Conservation (phyloP, 352 stramenopile species). For the Globisporangium nagaii region DNA sequence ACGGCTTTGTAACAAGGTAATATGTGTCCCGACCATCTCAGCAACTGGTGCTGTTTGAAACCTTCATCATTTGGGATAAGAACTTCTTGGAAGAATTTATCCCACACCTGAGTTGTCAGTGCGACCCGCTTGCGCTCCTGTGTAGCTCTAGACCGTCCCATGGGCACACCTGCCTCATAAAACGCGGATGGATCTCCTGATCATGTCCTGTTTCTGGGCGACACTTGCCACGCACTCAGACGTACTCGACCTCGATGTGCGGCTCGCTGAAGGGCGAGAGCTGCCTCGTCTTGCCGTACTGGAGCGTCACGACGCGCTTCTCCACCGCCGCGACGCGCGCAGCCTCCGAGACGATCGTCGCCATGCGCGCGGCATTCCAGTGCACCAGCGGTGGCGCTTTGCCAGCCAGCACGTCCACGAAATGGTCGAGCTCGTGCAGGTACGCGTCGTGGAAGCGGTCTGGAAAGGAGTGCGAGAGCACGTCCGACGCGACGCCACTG, state of each 20-base stretch:
- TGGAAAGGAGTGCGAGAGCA: conserved; percentile 82
- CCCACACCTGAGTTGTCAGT: conserved; percentile 29
- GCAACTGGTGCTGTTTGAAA: too few species aligned
- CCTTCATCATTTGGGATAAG: conserved; percentile 39
- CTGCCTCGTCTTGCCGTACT: conserved; percentile 47
- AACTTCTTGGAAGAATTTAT: conserved; percentile 39
- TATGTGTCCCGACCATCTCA: conserved; percentile 28
- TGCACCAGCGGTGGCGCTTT: conserved; percentile 33
- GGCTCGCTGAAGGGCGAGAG: conserved; percentile 33
- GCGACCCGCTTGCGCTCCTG: too few species aligned
- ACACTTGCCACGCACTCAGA: too few species aligned
- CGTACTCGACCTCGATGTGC: conserved; percentile 48
- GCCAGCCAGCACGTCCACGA: conserved; percentile 50
- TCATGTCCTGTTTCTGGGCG: too few species aligned
- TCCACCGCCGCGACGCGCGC: conserved; percentile 55
- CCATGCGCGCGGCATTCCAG: conserved; percentile 70
- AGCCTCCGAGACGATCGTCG: conserved; percentile 68
- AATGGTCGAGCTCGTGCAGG: conserved; percentile 78
- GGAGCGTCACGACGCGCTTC: conserved; percentile 60
- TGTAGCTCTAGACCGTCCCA: too few species aligned
- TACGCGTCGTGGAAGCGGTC: conserved; percentile 87
- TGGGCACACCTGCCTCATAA: too few species aligned
- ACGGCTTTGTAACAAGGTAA: conserved; percentile 37
- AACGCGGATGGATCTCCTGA: too few species aligned
- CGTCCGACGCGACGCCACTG: conserved; percentile 48